Evolutionary conservation across 148 eudicot genomes (phyloP).

Genomic region (Salicornia ramosissima): DNA sequence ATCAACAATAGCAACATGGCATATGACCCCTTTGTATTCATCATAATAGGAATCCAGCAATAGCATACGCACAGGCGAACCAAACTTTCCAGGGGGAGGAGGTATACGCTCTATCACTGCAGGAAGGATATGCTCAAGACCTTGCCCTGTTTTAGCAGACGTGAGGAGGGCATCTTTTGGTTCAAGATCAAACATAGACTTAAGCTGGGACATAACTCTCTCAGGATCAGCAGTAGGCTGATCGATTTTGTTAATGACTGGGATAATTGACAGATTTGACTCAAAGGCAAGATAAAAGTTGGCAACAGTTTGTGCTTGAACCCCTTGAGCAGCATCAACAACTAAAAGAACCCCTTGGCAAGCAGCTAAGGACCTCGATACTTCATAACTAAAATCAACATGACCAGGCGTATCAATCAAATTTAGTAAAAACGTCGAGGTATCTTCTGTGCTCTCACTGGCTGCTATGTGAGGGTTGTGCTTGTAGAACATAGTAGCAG

Average conservation of each 20-base stretch:
- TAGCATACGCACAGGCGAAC: slow-evolving; percentile 74
- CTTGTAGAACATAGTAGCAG: slow-evolving; percentile 88
- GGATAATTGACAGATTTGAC: slow-evolving; percentile 71
- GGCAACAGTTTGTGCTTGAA: slow-evolving; percentile 99
- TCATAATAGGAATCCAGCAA: slow-evolving; percentile 94
- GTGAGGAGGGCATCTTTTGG: slow-evolving; percentile 76
- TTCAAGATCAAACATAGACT: slow-evolving; percentile 92
- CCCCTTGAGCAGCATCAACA: slow-evolving; percentile 99
- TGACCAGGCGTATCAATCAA: slow-evolving; percentile 96
- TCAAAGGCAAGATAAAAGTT: slow-evolving; percentile 97
- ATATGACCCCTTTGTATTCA: slow-evolving; percentile 94
- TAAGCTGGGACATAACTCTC: slow-evolving; percentile 79
- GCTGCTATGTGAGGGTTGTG: slow-evolving; percentile 33
- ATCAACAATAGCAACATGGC: slow-evolving; percentile 95
- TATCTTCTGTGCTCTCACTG: slow-evolving; percentile 22
- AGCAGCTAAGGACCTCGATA: slow-evolving; percentile 96
- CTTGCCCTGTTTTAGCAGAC: slow-evolving; percentile 93
- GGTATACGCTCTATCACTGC: slow-evolving; percentile 90
- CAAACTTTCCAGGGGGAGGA: slow-evolving; percentile 69
- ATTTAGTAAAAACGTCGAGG: slow-evolving; percentile 53
- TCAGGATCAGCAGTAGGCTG: slow-evolving; percentile 99
- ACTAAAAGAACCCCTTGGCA: slow-evolving; percentile 97
- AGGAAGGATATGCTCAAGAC: slow-evolving; percentile 88
- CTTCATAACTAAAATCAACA: slow-evolving; percentile 98
- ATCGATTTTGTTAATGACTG: slow-evolving; percentile 95